phyloP scores from a whole-genome alignment of 192 early-diverging fungal species.

The Phycomyces nitens region DNA sequence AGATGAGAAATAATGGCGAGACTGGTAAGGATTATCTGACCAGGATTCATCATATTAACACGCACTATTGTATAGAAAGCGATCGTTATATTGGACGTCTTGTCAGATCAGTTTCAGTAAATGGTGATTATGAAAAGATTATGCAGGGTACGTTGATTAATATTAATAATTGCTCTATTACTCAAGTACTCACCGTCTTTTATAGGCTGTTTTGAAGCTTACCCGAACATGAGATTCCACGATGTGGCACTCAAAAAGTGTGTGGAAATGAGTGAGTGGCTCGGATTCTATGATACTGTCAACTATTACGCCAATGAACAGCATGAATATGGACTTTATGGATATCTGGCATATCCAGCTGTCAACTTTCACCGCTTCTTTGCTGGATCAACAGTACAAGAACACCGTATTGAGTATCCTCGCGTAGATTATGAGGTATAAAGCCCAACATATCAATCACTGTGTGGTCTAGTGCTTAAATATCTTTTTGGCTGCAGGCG shows the following conservation, averaged over 20 bases:
- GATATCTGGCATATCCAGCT: conserved; percentile 69
- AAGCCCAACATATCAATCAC: not conserved
- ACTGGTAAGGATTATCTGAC: conserved; percentile 2
- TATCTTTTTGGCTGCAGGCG: no score
- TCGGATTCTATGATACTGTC: conserved; percentile 78
- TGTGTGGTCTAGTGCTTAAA: not conserved
- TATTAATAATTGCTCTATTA: not conserved
- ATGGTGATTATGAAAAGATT: conserved; percentile 85
- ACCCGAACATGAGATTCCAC: conserved; percentile 73
- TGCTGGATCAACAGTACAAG: conserved; percentile 56
- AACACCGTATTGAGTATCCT: conserved; percentile 67
- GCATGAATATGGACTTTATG: conserved; percentile 54
- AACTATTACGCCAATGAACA: conserved; percentile 43
- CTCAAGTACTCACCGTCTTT: not conserved
- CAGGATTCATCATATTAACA: not conserved
- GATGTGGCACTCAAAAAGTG: conserved; percentile 69
- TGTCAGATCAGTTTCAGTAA: conserved; percentile 47
- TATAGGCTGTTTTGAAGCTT: conserved; percentile 89
- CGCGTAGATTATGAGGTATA: conserved; percentile 70
- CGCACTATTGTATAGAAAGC: not conserved
- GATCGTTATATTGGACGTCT: conserved; percentile 49
- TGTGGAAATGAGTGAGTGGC: conserved; percentile 68
- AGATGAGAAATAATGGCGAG: conserved; percentile 1
- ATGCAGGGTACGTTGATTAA: conserved; percentile 61
- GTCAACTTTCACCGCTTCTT: conserved; percentile 80